Conservation (phyloP, 805 yeast species). For the Pichia insulana region DNA sequence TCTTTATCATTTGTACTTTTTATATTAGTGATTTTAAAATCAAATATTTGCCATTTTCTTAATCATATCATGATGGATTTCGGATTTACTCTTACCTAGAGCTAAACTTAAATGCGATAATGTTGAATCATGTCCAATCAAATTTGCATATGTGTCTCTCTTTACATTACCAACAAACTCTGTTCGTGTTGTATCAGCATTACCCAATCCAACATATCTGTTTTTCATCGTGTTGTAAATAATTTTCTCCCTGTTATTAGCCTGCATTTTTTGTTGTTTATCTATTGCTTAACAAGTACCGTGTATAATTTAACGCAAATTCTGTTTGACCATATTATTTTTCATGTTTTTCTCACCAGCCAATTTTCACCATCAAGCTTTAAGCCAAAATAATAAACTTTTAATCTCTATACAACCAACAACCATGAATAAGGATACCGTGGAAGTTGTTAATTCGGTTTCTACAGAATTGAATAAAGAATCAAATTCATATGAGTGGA, state of each 20-base stretch:
- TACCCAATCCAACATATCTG: slow-evolving; percentile 69
- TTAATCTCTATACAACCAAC: too few relatives aligned
- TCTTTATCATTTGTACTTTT: neutral
- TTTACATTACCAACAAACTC: slow-evolving; percentile 65
- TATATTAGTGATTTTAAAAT: neutral
- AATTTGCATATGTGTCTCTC: slow-evolving; percentile 55
- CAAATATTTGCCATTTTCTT: slow-evolving; percentile 29
- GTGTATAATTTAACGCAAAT: too few relatives aligned
- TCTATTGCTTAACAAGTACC: too few relatives aligned
- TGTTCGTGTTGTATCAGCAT: slow-evolving; percentile 55
- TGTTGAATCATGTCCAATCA: slow-evolving; percentile 50
- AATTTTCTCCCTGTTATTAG: slow-evolving; percentile 2
- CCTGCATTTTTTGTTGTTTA: neutral
- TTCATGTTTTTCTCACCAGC: too few relatives aligned
- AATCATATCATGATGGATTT: slow-evolving; percentile 27
- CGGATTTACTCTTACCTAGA: slow-evolving; percentile 34
- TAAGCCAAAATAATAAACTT: too few relatives aligned
- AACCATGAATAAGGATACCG: too few relatives aligned
- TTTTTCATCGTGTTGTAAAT: slow-evolving; percentile 28
- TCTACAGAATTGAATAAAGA: neutral
- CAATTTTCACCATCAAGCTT: too few relatives aligned
- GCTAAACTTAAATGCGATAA: slow-evolving; percentile 48
- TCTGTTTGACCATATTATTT: too few relatives aligned
- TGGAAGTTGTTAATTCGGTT: too few relatives aligned
- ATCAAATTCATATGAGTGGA: slow-evolving; percentile 6